Base-by-base conservation (phyloP, 2,329 filamentous ascomycete species). In the Ampelomyces quisqualis region DNA sequence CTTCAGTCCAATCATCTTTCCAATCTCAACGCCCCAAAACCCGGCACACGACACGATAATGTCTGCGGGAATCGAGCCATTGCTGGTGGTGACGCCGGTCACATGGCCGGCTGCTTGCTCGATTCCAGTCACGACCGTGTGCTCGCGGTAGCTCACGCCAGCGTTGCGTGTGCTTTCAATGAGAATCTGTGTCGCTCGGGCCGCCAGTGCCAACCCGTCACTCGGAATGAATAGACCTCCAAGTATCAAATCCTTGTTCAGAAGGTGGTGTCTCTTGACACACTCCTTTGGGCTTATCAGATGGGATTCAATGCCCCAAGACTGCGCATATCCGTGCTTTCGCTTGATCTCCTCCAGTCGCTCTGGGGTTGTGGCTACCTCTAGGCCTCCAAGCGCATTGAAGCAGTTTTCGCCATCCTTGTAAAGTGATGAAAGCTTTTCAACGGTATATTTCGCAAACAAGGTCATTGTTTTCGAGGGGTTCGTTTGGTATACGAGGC, bases 11-110 rank as follows among this genome's bases (percentile, higher is more conserved):
- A 78, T 73, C 80, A 84, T 81, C 5, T 75, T 77, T 15, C 81
- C 81, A 5, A 84, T 69, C 56, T 84, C 80, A 6, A 83, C 81
- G 8, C 81, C 81, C 81, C 81, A 84, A 60, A 84, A 81, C 0
- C 81, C 81, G 5, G 79, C 81, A 46, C 81, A 84, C 2, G 79
- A 83, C 24, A 84, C 64, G 35, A 84, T 70, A 17, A 83, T 77
- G 39, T 84, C 81, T 0, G 80, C 80, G 0, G 76, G 67, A 14
- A 83, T 70, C 0, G 57, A 73, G 15, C 74, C 74, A 3, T 62
- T 63, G 1, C 70, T 65, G 0, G 78, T 82, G 1, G 48, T 65
- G 0, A 84, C 80, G 2, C 80, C 80, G 0, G 78, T 82, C 9
- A 82, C 78, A 2, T 63, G 71, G 13, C 73, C 72, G 5, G 72